phyloP scores from a whole-genome alignment of 306 rosid species.

The Coriaria nepalensis region DNA sequence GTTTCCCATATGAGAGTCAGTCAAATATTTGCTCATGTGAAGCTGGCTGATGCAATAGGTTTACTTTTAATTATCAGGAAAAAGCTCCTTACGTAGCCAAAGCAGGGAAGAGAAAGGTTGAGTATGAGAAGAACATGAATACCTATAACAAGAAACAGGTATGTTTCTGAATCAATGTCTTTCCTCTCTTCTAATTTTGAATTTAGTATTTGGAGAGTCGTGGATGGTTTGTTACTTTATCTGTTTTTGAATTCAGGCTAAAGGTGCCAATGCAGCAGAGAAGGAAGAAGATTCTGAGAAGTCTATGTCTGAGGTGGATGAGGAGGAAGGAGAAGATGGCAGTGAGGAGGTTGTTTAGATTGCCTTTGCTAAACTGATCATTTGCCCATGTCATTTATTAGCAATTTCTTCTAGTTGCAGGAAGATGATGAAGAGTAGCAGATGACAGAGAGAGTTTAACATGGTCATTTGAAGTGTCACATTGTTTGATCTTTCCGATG shows the following conservation, averaged over 20 bases:
- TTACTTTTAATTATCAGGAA: constrained; percentile 27
- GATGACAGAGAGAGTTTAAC: no score
- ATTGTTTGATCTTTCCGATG: no score
- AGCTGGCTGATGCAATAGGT: neutral
- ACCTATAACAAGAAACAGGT: constrained; percentile 79
- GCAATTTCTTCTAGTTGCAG: no score
- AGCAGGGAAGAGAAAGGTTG: constrained; percentile 64
- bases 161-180: neutral
- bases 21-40: neutral
- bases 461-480: no score
- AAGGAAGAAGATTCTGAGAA: constrained; percentile 59
- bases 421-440: no score
- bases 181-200: neutral
- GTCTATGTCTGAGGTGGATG: constrained; percentile 73
- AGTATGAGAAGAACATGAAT: constrained; percentile 65
- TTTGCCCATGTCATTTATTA: no score
- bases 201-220: neutral
- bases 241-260: constrained; percentile 30
- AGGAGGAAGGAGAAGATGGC: constrained; percentile 60
- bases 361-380: no score
- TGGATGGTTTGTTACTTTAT: neutral
- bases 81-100: constrained; percentile 69
- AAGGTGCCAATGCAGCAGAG: constrained; percentile 47
- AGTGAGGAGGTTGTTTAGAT: constrained; percentile 42
- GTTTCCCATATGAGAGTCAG: neutral